These are phyloP conservation scores for Viola odorata DNA, from an alignment of 345 rosid species.

Conservation along the genomic window DNA sequence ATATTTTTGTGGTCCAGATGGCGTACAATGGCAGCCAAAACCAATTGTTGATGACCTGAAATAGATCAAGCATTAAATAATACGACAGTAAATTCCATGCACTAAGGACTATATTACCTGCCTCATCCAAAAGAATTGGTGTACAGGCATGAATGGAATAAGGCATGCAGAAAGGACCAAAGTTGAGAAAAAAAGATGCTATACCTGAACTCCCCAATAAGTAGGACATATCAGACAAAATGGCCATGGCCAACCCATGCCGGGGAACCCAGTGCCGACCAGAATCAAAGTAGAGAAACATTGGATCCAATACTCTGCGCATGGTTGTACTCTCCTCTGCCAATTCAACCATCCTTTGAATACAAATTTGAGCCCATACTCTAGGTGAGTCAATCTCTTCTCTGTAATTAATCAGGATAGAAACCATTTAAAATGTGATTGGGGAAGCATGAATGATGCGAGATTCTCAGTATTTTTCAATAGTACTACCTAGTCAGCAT, in stretches of 20 bases:
- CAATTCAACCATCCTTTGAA: conserved; percentile 85
- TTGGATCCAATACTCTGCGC: conserved; percentile 76
- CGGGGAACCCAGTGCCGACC: conserved; percentile 69
- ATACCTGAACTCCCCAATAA: conserved; percentile 65
- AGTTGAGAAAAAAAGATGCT: conserved; percentile 3
- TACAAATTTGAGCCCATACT: conserved; percentile 89
- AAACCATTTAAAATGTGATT: neutral
- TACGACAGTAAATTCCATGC: conserved; percentile 2
- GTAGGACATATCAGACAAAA: conserved; percentile 72
- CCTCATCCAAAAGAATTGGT: neutral
- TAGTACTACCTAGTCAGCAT: conserved; percentile 61
- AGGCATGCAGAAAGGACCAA: neutral
- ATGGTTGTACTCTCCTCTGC: conserved; percentile 83
- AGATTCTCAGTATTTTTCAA: neutral
- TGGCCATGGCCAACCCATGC: conserved; percentile 62
- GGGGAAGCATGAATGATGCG: neutral
- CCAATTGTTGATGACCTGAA: conserved; percentile 68
- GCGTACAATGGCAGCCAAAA: conserved; percentile 69
- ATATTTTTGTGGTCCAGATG: conserved; percentile 92
- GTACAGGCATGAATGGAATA: neutral
- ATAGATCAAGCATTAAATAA: conserved; percentile 17
- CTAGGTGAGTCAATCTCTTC: conserved; percentile 87
- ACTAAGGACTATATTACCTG: conserved; percentile 1
- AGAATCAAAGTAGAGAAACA: conserved; percentile 70
- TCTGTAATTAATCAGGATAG: conserved; percentile 25